Percentiles rank a stretch among this genome's conserved stretches.
Conservation (phyloP, 2,329 filamentous ascomycete species). For the Fusarium protoensiforme region DNA sequence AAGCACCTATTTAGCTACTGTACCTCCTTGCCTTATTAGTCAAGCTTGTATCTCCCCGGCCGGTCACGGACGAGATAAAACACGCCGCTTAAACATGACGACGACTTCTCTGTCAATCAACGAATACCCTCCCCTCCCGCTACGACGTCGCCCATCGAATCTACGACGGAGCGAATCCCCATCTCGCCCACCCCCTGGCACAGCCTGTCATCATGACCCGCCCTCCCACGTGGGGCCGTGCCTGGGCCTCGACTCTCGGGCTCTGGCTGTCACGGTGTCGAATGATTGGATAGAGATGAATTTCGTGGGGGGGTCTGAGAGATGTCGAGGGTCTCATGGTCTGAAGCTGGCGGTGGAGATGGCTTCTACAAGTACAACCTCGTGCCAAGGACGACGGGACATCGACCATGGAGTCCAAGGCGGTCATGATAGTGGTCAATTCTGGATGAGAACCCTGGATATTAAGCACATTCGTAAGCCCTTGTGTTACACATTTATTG, state of each 20-base stretch:
- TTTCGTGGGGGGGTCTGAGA: not conserved
- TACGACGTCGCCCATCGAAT: not conserved
- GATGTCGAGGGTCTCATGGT: not conserved
- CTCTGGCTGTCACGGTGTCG: conserved; percentile 29
- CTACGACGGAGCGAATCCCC: not conserved
- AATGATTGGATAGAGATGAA: conserved; percentile 33
- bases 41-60: not conserved
- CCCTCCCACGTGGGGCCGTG: conserved; percentile 33
- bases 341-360: not conserved
- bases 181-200: not conserved
- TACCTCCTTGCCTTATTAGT: not conserved
- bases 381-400: not conserved
- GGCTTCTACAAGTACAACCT: not conserved
- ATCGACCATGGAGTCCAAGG: not conserved
- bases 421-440: not conserved
- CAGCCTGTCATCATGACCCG: conserved; percentile 14
- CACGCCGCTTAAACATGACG: not conserved
- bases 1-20: not conserved
- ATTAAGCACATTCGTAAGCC: not conserved
- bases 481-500: not conserved
- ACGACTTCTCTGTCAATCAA: not conserved
- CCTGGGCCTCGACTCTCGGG: not conserved
- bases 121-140: not conserved
- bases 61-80: not conserved
- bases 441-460: not conserved